phyloP scores from a whole-genome alignment of 768 basidiomycete species.

The Suillus bovinus region DNA sequence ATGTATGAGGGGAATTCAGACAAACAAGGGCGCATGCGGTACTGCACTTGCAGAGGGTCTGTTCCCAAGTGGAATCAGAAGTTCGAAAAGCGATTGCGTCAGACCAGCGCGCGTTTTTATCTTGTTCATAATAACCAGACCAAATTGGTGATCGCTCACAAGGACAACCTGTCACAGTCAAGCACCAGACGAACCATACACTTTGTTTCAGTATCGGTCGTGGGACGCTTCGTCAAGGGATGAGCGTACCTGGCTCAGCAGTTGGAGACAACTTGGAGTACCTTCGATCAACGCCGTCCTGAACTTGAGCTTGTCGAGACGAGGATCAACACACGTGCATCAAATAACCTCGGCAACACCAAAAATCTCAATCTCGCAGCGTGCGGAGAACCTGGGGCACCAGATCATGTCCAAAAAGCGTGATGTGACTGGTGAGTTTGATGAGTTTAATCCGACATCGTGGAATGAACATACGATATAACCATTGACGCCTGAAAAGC shows the following conservation, averaged over 20 bases:
- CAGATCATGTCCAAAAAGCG: slow-evolving; percentile 94
- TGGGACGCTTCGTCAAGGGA: no score
- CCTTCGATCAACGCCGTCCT: slow-evolving; percentile 82
- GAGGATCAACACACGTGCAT: slow-evolving; percentile 96
- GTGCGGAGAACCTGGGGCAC: slow-evolving; percentile 89
- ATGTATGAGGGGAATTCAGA: no score
- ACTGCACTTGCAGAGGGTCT: no score
- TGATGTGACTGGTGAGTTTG: slow-evolving; percentile 67
- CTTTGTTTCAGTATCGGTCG: no score
- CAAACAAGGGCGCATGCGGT: slow-evolving; percentile 27
- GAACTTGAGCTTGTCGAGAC: slow-evolving; percentile 96
- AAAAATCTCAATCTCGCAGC: slow-evolving; percentile 97
- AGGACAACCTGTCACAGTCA: no score
- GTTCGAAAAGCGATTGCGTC: slow-evolving; percentile 59
- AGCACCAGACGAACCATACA: no score
- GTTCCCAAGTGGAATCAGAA: slow-evolving; percentile 27
- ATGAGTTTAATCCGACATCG: slow-evolving; percentile 5
- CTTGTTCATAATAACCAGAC: no score
- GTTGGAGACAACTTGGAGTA: no score
- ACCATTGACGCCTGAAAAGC: slow-evolving; percentile 86
- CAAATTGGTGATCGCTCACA: no score
- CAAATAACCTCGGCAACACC: slow-evolving; percentile 96
- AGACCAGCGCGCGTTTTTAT: no score
- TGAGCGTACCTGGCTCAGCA: no score
- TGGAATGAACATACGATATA: slow-evolving; percentile 75